Conservation (phyloP, 2,329 filamentous ascomycete species). For the Microdochium paspali region DNA sequence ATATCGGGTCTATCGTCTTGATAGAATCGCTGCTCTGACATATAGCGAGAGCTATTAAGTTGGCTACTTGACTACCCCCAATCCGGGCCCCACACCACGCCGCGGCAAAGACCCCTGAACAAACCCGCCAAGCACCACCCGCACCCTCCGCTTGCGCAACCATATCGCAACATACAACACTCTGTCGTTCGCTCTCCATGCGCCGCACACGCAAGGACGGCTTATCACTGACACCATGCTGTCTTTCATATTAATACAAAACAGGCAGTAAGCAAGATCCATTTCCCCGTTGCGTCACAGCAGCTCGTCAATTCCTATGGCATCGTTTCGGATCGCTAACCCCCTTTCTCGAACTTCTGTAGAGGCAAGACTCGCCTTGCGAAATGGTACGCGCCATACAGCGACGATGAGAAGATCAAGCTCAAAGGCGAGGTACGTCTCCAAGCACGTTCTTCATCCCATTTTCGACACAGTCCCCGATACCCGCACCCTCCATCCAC, state of each 20-base stretch:
- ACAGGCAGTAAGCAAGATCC: conserved; percentile 24
- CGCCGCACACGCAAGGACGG: not conserved
- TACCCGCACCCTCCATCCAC: too few species aligned
- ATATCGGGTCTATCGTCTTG: too few species aligned
- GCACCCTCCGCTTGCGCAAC: not conserved
- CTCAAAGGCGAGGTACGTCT: conserved; percentile 81
- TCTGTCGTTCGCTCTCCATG: not conserved
- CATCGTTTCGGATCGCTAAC: not conserved
- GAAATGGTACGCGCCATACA: conserved; percentile 98
- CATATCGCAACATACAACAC: not conserved
- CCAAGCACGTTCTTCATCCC: too few species aligned
- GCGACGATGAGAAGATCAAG: conserved; percentile 98
- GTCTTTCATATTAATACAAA: conserved; percentile 32
- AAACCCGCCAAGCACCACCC: not conserved
- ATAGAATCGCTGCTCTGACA: too few species aligned
- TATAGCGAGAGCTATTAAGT: too few species aligned
- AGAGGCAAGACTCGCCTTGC: conserved; percentile 97
- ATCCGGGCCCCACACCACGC: not conserved
- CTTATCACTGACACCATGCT: conserved; percentile 17
- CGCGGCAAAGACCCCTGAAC: not conserved
- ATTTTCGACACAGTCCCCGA: too few species aligned
- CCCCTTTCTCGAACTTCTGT: conserved; percentile 1
- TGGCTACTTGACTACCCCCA: not conserved
- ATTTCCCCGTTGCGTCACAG: not conserved
- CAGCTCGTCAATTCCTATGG: not conserved